A percentile compares a stretch with the other conserved stretches of the same genome.
Conservation (phyloP, 2,329 filamentous ascomycete species). For the Zymoseptoria crescenta region DNA sequence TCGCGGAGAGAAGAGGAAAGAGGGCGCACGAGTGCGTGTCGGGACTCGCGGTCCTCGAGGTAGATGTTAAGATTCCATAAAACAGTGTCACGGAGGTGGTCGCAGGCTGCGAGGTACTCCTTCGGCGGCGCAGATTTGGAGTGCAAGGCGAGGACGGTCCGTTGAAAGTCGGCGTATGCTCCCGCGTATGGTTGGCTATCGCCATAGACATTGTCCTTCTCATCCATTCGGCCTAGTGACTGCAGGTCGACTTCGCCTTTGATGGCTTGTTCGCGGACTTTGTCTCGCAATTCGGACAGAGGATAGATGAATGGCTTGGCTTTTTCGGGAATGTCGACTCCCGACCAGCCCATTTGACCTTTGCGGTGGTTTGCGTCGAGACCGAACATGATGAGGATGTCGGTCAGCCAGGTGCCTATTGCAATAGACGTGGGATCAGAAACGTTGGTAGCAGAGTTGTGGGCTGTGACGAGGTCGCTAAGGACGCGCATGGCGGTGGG, state of each 20-base stretch:
- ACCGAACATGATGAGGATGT: conserved; percentile 76
- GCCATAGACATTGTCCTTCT: conserved; percentile 19
- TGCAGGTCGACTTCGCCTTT: conserved; percentile 35
- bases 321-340: conserved; percentile 52
- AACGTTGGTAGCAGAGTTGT: conserved; percentile 52
- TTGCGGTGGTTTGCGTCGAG: conserved; percentile 52
- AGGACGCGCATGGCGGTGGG: conserved; percentile 71
- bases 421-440: conserved; percentile 43
- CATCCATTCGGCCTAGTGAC: conserved; percentile 22
- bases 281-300: conserved; percentile 49
- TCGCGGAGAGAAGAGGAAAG: conserved; percentile 45
- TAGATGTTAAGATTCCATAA: conserved; percentile 79
- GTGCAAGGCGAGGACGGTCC: conserved; percentile 52
- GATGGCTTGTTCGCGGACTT: conserved; percentile 49
- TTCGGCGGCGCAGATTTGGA: conserved; percentile 49
- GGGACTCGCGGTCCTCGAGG: conserved; percentile 67
- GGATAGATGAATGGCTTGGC: conserved; percentile 56
- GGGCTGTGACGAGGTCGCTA: conserved; percentile 66
- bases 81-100: conserved; percentile 70
- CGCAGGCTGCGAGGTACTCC: conserved; percentile 67
- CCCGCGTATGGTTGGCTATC: conserved; percentile 39
- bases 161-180: conserved; percentile 47
- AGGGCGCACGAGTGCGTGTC: conserved; percentile 65
- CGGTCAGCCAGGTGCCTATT: conserved; percentile 71
- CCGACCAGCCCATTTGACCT: conserved; percentile 54